Evolutionary conservation across 805 yeast genomes (phyloP).

Genomic region (Metschnikowia henanensis): DNA sequence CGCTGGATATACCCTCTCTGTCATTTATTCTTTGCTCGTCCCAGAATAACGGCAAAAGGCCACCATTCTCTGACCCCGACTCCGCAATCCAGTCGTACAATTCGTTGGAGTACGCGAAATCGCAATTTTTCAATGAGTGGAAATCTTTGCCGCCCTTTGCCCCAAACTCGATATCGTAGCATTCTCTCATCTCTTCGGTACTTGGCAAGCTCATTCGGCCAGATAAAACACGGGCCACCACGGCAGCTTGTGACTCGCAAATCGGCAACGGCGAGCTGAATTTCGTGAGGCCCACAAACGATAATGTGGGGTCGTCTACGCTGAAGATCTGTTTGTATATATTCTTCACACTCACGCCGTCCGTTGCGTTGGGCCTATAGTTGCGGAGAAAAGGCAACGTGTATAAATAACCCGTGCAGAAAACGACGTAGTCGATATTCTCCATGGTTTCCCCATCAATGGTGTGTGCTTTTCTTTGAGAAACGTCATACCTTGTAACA

Average conservation of each 20-base stretch:
- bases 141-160: slow-evolving; percentile 18
- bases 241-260: slow-evolving; percentile 20
- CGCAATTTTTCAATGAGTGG: slow-evolving; percentile 21
- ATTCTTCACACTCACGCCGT: slow-evolving; percentile 14
- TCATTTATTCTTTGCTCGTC: slow-evolving; percentile 15
- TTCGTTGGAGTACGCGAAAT: slow-evolving; percentile 22
- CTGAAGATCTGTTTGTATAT: slow-evolving; percentile 18
- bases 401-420: slow-evolving; percentile 22
- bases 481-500: slow-evolving; percentile 13
- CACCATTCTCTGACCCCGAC: slow-evolving; percentile 15
- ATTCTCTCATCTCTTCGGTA: slow-evolving; percentile 5
- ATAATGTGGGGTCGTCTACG: slow-evolving; percentile 18
- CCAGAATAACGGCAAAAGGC: slow-evolving; percentile 24
- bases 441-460: slow-evolving; percentile 9
- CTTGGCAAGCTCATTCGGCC: slow-evolving; percentile 16
- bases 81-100: slow-evolving; percentile 16
- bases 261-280: slow-evolving; percentile 19
- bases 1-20: slow-evolving; percentile 16
- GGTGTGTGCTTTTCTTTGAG: slow-evolving; percentile 9
- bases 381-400: slow-evolving; percentile 17
- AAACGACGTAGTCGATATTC: slow-evolving; percentile 17
- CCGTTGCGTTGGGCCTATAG: slow-evolving; percentile 12
- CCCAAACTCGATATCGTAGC: slow-evolving; percentile 12
- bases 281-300: slow-evolving; percentile 17
- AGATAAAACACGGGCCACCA: slow-evolving; percentile 19